phyloP scores from a whole-genome alignment of 306 rosid genomes.

The Oemleria cerasiformis region DNA sequence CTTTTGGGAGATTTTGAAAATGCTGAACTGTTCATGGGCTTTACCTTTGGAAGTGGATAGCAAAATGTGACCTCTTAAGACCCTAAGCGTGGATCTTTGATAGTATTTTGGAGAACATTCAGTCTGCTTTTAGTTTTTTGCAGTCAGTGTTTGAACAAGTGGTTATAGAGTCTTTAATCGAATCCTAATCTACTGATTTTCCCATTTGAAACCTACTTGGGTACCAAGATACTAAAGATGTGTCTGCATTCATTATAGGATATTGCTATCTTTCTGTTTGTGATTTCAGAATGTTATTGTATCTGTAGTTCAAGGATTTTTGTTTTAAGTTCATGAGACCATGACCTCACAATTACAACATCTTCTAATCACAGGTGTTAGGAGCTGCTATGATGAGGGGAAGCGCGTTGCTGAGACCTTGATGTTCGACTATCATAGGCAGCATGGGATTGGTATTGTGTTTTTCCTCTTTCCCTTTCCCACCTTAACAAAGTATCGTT shows the following conservation, averaged over 20 bases:
- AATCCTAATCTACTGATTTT: neutral
- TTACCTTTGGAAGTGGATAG: neutral
- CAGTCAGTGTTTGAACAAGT: neutral
- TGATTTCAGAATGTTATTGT: neutral
- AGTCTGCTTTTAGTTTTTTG: neutral
- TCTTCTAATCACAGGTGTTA: constrained; percentile 58
- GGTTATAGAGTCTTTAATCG: neutral
- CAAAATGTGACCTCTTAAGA: neutral
- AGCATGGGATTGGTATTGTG: constrained; percentile 75
- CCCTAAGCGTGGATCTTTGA: neutral
- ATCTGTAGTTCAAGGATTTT: neutral
- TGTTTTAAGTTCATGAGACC: constrained; percentile 5
- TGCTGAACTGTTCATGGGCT: neutral
- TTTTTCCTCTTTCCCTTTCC: neutral
- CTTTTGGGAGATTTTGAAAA: constrained; percentile 6
- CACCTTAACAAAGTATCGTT: constrained; percentile 1
- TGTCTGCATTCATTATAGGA: constrained; percentile 3
- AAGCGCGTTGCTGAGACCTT: constrained; percentile 98
- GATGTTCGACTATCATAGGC: constrained; percentile 99
- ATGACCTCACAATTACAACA: constrained; percentile 14
- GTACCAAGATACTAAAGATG: neutral
- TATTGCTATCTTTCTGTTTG: neutral
- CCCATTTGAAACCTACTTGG: neutral
- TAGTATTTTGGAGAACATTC: neutral
- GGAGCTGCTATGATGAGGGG: constrained; percentile 99